Conservation (phyloP, 164 flowering plant genomes). For the Stephania japonica region DNA sequence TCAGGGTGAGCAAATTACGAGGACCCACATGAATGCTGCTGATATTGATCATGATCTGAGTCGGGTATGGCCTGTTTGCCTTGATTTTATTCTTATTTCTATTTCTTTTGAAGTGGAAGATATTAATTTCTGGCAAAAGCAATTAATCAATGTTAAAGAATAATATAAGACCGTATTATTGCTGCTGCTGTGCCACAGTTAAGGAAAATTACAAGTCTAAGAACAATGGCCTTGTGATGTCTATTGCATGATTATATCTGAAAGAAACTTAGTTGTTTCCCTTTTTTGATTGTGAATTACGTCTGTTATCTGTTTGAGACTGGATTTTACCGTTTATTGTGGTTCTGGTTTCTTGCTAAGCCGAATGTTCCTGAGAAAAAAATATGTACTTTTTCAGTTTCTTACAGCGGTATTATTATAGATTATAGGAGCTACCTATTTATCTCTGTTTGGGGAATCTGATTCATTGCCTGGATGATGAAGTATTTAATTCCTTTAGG, state of each 20-base stretch:
- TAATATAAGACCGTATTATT: too few species aligned
- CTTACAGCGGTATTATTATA: not conserved
- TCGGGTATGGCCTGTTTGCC: conserved; percentile 28
- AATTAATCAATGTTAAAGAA: not conserved
- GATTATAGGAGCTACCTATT: not conserved
- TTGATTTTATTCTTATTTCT: not conserved
- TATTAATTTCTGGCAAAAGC: not conserved
- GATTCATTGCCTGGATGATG: not conserved
- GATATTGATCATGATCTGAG: conserved; percentile 68
- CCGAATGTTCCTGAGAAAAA: too few species aligned
- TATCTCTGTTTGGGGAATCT: not conserved
- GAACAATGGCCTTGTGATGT: too few species aligned
- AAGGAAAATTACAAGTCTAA: too few species aligned
- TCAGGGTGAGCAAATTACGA: conserved; percentile 77
- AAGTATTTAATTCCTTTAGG: not conserved
- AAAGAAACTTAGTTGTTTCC: too few species aligned
- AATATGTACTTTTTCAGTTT: not conserved
- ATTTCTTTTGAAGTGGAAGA: not conserved
- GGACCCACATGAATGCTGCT: conserved; percentile 53
- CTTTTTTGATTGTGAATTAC: too few species aligned
- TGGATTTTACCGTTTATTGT: too few species aligned
- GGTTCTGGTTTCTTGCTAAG: too few species aligned
- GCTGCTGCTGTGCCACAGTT: not conserved
- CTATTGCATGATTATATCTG: too few species aligned
- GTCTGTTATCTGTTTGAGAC: too few species aligned